Conservation (phyloP, 2,329 filamentous ascomycete species). For the Sphaerulina populicola region DNA sequence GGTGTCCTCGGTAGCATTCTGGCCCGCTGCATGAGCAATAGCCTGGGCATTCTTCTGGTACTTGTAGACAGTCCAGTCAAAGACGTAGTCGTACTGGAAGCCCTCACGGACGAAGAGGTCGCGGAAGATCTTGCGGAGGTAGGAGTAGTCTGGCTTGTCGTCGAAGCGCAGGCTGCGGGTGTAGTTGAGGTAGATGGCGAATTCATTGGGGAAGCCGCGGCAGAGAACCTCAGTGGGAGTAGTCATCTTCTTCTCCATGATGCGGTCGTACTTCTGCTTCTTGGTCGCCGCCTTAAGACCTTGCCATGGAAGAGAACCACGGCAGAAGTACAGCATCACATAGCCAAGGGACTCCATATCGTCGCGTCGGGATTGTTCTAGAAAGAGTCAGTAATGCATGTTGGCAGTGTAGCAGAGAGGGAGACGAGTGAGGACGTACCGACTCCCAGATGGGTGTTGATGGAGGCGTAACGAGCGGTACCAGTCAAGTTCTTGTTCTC, state of each 20-base stretch:
- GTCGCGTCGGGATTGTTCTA: constrained; percentile 95
- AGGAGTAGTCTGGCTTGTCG: constrained; percentile 99
- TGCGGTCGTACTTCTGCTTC: constrained; percentile 98
- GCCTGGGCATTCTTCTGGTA: constrained; percentile 99
- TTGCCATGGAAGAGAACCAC: constrained; percentile 97
- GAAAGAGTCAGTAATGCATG: constrained; percentile 13
- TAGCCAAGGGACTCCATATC: constrained; percentile 99
- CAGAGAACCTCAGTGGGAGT: constrained; percentile 97
- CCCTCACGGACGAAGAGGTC: constrained; percentile 97
- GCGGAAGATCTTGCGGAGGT: constrained; percentile 99
- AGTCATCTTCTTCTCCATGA: constrained; percentile 99
- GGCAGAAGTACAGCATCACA: constrained; percentile 99
- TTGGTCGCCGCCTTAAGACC: constrained; percentile 63
- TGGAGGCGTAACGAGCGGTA: constrained; percentile 95
- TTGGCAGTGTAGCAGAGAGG: not conserved
- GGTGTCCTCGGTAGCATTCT: constrained; percentile 51
- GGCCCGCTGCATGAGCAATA: constrained; percentile 67
- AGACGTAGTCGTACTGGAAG: constrained; percentile 99
- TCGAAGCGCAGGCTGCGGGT: constrained; percentile 97
- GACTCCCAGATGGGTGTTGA: constrained; percentile 97
- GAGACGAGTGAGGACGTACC: constrained; percentile 41
- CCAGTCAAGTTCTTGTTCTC: constrained; percentile 99
- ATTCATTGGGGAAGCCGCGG: constrained; percentile 98
- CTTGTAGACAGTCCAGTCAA: constrained; percentile 99
- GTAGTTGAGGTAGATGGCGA: constrained; percentile 99